Percentiles rank a stretch among this genome's conserved stretches.
Conservation (phyloP, 805 yeast species). For the Wickerhamomyces strasburgensis region DNA sequence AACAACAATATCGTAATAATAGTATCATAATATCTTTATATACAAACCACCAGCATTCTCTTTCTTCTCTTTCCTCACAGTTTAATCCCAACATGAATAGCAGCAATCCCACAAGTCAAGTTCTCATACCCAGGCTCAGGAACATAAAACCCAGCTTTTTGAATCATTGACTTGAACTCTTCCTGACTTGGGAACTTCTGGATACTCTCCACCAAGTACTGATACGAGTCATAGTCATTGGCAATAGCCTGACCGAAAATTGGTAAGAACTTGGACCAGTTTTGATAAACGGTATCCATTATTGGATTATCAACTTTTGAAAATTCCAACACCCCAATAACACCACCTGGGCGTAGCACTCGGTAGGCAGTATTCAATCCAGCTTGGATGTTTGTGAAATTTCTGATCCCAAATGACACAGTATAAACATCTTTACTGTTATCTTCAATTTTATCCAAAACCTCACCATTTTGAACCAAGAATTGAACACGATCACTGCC, state of each 20-base stretch:
- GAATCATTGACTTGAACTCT: conserved; percentile 83
- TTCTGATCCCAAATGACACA: conserved; percentile 95
- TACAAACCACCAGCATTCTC: no score
- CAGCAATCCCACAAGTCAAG: conserved; percentile 91
- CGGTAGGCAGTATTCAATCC: conserved; percentile 95
- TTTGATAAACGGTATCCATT: conserved; percentile 72
- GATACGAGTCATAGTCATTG: conserved; percentile 93
- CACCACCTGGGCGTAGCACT: conserved; percentile 95
- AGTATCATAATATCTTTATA: no score
- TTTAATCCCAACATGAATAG: conserved; percentile 93
- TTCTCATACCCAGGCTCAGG: conserved; percentile 92
- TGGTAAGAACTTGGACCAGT: conserved; percentile 85
- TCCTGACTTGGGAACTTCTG: conserved; percentile 90
- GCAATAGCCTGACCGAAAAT: conserved; percentile 95
- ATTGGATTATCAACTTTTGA: conserved; percentile 82
- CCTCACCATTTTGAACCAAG: conserved; percentile 90
- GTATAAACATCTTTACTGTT: conserved; percentile 93
- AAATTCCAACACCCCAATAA: conserved; percentile 93
- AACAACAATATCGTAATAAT: no score
- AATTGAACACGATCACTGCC: conserved; percentile 60
- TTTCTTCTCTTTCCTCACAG: conserved; percentile 34
- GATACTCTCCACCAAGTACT: conserved; percentile 92
- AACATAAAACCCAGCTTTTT: conserved; percentile 89
- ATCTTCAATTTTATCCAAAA: conserved; percentile 74
- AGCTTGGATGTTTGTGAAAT: conserved; percentile 90